These are phyloP conservation scores for Inga oerstediana DNA, from an alignment of 306 rosid genomes.

Conservation along the genomic window DNA sequence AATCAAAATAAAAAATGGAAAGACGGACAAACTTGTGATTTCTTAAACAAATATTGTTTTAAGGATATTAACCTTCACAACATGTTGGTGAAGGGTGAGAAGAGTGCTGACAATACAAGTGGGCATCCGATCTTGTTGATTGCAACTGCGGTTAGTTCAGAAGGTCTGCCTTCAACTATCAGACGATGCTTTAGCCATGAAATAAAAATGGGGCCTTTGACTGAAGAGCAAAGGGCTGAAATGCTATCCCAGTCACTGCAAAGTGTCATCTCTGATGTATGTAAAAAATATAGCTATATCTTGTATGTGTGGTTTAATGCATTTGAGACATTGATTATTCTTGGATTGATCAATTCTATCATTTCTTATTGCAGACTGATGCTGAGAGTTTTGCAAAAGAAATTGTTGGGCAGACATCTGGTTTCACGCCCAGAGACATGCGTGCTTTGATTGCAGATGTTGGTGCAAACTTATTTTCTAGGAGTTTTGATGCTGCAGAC, in stretches of 20 bases:
- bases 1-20: slow-evolving; percentile 17
- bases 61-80: slow-evolving; percentile 36
- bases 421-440: slow-evolving; percentile 88
- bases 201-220: slow-evolving; percentile 82
- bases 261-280: slow-evolving; percentile 61
- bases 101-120: slow-evolving; percentile 49
- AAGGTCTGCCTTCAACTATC: slow-evolving; percentile 81
- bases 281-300: slow-evolving; percentile 29
- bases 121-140: slow-evolving; percentile 69
- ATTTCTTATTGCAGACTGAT: slow-evolving; percentile 70
- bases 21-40: background rate
- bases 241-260: slow-evolving; percentile 74
- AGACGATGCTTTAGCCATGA: slow-evolving; percentile 98
- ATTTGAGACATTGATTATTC: slow-evolving; percentile 11
- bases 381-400: slow-evolving; percentile 75
- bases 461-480: slow-evolving; percentile 73
- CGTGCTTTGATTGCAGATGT: slow-evolving; percentile 90
- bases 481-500: slow-evolving; percentile 40
- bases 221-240: slow-evolving; percentile 87
- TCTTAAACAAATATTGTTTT: slow-evolving; percentile 20
- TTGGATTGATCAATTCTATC: slow-evolving; percentile 36
- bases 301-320: slow-evolving; percentile 28
- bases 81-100: slow-evolving; percentile 48
- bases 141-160: slow-evolving; percentile 87
- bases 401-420: slow-evolving; percentile 87